Evolutionary conservation across 148 eudicot species (phyloP), one percentile per base, ranked within the genome.

Genomic region (Rhododendron molle): DNA sequence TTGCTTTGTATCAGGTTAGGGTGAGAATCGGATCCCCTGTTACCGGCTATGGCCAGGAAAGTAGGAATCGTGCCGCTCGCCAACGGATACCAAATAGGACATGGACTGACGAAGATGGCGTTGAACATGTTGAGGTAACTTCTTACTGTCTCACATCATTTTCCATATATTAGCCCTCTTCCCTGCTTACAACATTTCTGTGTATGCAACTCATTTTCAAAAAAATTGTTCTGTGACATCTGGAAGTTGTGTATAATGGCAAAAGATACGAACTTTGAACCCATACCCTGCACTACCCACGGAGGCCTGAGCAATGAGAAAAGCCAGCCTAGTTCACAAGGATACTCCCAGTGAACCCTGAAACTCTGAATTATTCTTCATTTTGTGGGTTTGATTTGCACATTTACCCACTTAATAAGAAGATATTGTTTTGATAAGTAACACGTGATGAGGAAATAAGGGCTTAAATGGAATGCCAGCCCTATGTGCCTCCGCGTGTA

Each of bases 11-110:
- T 83, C 88, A 96, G 98, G 98, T 96, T 60, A 89, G 90, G 84
- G 94, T 94, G 76, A 88, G 98, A 78, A 92, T 96, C 83, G 98
- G 98, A 58, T 91, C 96, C 30, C 98, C 98, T 52, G 87, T 96
- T 71, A 94, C 92, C n/a, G 99, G 99, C 49, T 96, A 94, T 86
- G 99, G 99, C 56, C 96, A 94, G 88, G 99, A 96, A 86, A 89
- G 92, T 67, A 92, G 95, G 88, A 96, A 94, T 82, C 95, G 99
- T 78, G 93, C 98, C 86, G 98, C 98, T 86, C 95, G 98, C 83
- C 98, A 94, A 83, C 91, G 92, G 76, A 89, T 96, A 49, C 94
- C 98, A 28, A 84, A 93, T 86, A 94, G 90, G 88, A 85, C 71
- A 32, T 96, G 98, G 96, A 91, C 89, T 38, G 98, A 96, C 84